Evolutionary conservation across 31 red algal genomes (phyloP), one percentile per base, ranked within the genome.

Genomic region (Endocladia muricata): DNA sequence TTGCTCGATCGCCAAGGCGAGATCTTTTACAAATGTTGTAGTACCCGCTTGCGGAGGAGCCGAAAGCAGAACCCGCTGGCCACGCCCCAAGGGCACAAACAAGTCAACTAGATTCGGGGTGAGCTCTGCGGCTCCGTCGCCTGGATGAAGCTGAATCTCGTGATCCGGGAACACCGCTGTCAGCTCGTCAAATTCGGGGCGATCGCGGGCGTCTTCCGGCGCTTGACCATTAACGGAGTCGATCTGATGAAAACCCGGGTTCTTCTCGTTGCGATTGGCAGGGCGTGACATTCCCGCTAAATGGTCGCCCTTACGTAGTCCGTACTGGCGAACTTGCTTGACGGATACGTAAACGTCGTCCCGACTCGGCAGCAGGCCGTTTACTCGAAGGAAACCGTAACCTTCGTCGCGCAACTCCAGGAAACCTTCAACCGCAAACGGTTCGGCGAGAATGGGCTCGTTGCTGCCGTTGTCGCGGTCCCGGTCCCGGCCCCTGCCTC

Each of bases 31-130:
- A 7, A 70, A 11, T 17, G 26, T 9, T 44, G 66, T 70, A 17
- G 37, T 70, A 25, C 66, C 66, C 6, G 66, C 66, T 39, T 42
- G 11, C 9, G 66, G 66, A n/a, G 66, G 66, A 5, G 66, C 22
- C 37, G 43, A 26, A 42, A 70, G 37, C 8, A 70, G 29, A 44
- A 8, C 22, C 8, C 66, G 13, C 38, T 39, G 13, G 25, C 66
- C 66, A 7, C 8, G 8, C 6, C 66, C 66, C 15, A 70, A 44
- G 8, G 66, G 66, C 38, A 29, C 66, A 19, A 41, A 8, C 13
- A 70, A 25, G 25, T 70, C 66, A 42, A 70, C 43, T n/a, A n/a
- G n/a, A n/a, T n/a, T n/a, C n/a, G n/a, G n/a, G n/a, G n/a, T n/a
- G 11, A 70, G 15, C 15, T 37, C 6, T 42, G 66, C 8, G 11